Evolutionary conservation across 768 basidiomycete species (phyloP).

Genomic region (Pleurotus giganteus): DNA sequence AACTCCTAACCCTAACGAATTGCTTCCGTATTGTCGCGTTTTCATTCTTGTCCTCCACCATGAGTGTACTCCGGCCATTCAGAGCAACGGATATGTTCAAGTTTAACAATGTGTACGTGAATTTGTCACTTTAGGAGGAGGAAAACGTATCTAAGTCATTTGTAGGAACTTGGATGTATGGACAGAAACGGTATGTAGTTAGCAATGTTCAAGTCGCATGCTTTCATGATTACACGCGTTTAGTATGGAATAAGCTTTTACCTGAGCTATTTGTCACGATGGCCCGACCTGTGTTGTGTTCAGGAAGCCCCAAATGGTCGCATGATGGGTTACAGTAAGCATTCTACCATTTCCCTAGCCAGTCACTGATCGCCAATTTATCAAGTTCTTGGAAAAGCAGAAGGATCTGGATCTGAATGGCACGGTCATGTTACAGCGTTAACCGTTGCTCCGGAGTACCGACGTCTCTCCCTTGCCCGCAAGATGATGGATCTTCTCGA

Average conservation of each 20-base stretch:
- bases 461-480: slow-evolving; percentile 82
- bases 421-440: slow-evolving; percentile 96
- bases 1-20: background rate
- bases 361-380: background rate
- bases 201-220: background rate
- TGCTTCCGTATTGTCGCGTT: background rate
- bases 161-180: slow-evolving; percentile 88
- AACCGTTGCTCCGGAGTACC: slow-evolving; percentile 91
- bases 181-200: slow-evolving; percentile 88
- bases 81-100: slow-evolving; percentile 86
- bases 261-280: slow-evolving; percentile 81
- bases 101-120: slow-evolving; percentile 84
- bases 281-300: slow-evolving; percentile 89
- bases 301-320: slow-evolving; percentile 79
- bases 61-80: slow-evolving; percentile 88
- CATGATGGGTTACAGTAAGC: slow-evolving; percentile 91
- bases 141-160: background rate
- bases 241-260: slow-evolving; percentile 91
- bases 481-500: slow-evolving; percentile 88
- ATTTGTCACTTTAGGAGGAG: background rate
- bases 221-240: background rate
- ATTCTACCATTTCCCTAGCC: background rate
- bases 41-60: slow-evolving; percentile 28
- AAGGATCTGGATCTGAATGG: slow-evolving; percentile 73
- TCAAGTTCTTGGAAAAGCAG: slow-evolving; percentile 91